phyloP scores from a whole-genome alignment of 2,329 filamentous ascomycete genomes.

The Trichoderma arundinaceum region DNA sequence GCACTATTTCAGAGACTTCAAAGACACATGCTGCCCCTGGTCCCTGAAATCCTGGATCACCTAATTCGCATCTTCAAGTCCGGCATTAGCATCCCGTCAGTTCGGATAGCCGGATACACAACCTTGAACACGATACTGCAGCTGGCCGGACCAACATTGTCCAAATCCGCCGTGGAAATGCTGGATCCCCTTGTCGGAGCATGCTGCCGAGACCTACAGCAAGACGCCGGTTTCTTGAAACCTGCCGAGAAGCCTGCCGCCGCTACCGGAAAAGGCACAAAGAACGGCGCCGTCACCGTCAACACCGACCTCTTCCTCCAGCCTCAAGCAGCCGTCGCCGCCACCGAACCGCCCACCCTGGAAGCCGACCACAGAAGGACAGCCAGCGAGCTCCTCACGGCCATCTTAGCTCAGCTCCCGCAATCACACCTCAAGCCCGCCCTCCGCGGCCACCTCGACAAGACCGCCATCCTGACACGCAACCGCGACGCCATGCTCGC shows the following conservation, averaged over 20 bases:
- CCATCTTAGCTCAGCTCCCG: constrained; percentile 67
- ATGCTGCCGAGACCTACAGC: constrained; percentile 77
- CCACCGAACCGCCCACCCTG: constrained; percentile 44
- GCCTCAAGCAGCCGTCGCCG: constrained; percentile 43
- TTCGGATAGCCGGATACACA: constrained; percentile 67
- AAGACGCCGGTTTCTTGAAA: constrained; percentile 56
- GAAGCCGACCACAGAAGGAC: constrained; percentile 57
- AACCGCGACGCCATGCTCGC: constrained; percentile 77
- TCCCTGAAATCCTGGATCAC: constrained; percentile 72
- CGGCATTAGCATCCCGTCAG: constrained; percentile 54
- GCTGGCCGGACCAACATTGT: constrained; percentile 68
- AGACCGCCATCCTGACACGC: constrained; percentile 74
- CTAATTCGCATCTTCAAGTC: constrained; percentile 72
- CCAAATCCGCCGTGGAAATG: constrained; percentile 68
- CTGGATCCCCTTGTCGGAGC: constrained; percentile 66
- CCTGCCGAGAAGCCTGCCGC: constrained; percentile 43
- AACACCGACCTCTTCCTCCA: constrained; percentile 77
- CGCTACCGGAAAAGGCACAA: constrained; percentile 40
- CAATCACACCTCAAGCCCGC: constrained; percentile 72
- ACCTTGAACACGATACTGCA: constrained; percentile 63
- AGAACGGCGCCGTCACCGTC: constrained; percentile 51
- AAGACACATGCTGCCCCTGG: constrained; percentile 61
- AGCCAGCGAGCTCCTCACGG: constrained; percentile 66
- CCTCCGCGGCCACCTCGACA: constrained; percentile 76
- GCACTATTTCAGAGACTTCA: constrained; percentile 64